These are phyloP conservation scores for Cucumis hystrix DNA, from an alignment of 306 rosid species.

Conservation along the genomic window DNA sequence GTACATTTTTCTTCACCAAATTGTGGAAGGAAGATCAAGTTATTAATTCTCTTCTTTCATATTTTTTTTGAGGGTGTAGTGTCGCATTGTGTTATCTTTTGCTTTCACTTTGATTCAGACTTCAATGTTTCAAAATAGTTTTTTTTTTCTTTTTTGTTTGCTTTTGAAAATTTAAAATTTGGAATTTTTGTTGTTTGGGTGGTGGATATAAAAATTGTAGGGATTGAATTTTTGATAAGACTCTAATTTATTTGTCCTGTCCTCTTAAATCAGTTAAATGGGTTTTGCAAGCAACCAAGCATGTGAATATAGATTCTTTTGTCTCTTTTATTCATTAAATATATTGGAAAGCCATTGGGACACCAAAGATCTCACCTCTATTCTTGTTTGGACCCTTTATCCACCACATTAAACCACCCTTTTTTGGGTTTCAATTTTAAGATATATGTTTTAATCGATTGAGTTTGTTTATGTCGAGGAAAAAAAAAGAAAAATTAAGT, in stretches of 20 bases:
- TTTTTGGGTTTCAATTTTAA: too few relatives aligned
- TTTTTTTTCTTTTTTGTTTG: not conserved
- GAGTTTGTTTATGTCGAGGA: too few relatives aligned
- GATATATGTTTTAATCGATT: too few relatives aligned
- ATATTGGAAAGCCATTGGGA: too few relatives aligned
- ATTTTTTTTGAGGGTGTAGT: not conserved
- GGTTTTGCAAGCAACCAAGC: not conserved
- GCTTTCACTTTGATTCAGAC: not conserved
- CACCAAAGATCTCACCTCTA: too few relatives aligned
- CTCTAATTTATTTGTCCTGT: not conserved
- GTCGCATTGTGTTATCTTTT: not conserved
- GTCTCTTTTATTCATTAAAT: not conserved
- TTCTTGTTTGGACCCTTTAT: too few relatives aligned
- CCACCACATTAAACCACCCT: too few relatives aligned
- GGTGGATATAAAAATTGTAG: not conserved
- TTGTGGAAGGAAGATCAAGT: not conserved
- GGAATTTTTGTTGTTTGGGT: not conserved
- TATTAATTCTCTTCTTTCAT: not conserved
- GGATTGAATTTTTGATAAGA: not conserved
- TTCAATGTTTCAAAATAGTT: not conserved
- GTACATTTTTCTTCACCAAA: not conserved
- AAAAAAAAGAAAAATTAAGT: too few relatives aligned
- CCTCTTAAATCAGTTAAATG: not conserved
- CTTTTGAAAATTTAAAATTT: not conserved
- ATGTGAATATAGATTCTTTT: not conserved